These are phyloP conservation scores for Dittrichia graveolens DNA, from an alignment of 129 eudicot genomes.

Conservation along the genomic window DNA sequence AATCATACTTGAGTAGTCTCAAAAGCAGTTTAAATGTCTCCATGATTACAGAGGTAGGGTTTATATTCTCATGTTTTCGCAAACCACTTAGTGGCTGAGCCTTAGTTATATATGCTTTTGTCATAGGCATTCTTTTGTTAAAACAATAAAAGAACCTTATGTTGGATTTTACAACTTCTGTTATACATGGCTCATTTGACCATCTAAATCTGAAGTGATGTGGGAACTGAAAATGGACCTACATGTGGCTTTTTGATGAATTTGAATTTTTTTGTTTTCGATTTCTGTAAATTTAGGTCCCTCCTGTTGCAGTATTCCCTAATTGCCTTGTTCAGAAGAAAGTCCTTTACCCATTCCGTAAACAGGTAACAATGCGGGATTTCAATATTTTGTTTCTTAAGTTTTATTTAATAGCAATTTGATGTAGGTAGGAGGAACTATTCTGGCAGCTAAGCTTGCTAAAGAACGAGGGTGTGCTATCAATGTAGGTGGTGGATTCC, in stretches of 20 bases:
- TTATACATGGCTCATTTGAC: background rate
- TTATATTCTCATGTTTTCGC: background rate
- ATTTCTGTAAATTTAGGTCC: slow-evolving; percentile 50
- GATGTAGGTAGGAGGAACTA: slow-evolving; percentile 83
- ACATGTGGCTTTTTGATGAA: background rate
- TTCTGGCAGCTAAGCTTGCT: slow-evolving; percentile 92
- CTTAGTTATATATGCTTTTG: background rate
- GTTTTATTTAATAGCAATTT: background rate
- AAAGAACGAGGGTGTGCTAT: slow-evolving; percentile 95
- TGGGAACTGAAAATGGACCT: background rate
- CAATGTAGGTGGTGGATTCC: slow-evolving; percentile 98
- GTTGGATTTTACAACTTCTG: background rate
- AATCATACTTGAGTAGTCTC: slow-evolving; percentile 68
- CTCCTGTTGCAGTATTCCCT: slow-evolving; percentile 83
- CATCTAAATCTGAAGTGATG: slow-evolving; percentile 1
- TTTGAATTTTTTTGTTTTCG: slow-evolving; percentile 8
- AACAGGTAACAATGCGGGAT: slow-evolving; percentile 55
- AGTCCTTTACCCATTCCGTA: slow-evolving; percentile 81
- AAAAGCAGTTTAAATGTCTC: slow-evolving; percentile 77
- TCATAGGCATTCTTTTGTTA: background rate
- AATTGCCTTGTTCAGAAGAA: slow-evolving; percentile 74
- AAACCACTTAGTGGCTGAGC: background rate
- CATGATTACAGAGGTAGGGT: slow-evolving; percentile 70
- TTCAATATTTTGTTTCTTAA: background rate
- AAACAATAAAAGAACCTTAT: background rate